Conservation (phyloP, 2,329 filamentous ascomycete genomes). For the Magnaporthales sp. region DNA sequence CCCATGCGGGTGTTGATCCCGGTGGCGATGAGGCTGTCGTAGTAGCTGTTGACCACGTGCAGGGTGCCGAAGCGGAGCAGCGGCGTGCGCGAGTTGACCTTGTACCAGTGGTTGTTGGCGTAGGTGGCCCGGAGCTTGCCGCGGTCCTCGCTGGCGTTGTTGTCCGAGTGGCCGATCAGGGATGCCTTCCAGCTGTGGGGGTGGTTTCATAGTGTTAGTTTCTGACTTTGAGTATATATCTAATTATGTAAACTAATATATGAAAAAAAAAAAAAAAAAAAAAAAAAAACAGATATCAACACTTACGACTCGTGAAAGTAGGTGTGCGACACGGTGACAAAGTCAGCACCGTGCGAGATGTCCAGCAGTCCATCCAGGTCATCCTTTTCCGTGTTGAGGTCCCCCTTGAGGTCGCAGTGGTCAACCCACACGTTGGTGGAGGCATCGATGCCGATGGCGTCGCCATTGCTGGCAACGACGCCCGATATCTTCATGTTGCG, state of each 20-base stretch:
- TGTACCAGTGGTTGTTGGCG: constrained; percentile 56
- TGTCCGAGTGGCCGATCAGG: constrained; percentile 52
- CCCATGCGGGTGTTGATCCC: constrained; percentile 48
- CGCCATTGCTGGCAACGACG: constrained; percentile 45
- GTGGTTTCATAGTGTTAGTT: neutral
- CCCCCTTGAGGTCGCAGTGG: constrained; percentile 56
- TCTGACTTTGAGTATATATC: neutral
- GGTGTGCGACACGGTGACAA: constrained; percentile 39
- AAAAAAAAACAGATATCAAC: neutral
- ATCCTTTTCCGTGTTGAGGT: constrained; percentile 54
- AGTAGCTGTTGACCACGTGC: constrained; percentile 43
- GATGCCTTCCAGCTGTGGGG: constrained; percentile 36
- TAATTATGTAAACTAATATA: neutral
- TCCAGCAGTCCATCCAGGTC: constrained; percentile 62
- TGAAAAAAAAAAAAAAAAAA: neutral
- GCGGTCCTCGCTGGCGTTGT: constrained; percentile 47
- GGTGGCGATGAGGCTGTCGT: constrained; percentile 31
- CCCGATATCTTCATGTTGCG: constrained; percentile 53
- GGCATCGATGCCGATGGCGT: constrained; percentile 49
- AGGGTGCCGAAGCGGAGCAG: constrained; percentile 58
- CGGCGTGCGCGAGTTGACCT: constrained; percentile 55
- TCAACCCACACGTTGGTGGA: constrained; percentile 58
- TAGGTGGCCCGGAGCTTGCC: constrained; percentile 57
- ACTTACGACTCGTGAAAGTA: constrained; percentile 33
- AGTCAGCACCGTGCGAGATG: constrained; percentile 54